These are phyloP conservation scores for Coelastrella sp. DNA, from an alignment of 139 green algal genomes.

Conservation along the genomic window DNA sequence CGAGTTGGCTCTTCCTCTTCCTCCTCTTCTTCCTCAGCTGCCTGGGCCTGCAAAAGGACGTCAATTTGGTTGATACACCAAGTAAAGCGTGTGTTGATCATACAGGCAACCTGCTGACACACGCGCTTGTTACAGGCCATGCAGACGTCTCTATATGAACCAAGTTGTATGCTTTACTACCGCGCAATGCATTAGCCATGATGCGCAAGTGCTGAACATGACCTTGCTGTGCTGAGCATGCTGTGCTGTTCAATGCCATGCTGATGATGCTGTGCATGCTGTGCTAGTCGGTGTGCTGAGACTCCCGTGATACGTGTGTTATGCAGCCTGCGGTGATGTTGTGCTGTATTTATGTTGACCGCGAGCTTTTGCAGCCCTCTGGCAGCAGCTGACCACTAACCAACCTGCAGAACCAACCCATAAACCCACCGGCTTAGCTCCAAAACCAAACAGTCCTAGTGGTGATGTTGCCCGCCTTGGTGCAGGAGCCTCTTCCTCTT, in stretches of 20 bases:
- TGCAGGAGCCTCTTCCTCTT: conserved; percentile 16
- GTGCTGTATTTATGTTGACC: not conserved
- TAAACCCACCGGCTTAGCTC: not conserved
- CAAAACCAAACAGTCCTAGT: not conserved
- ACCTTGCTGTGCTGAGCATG: not conserved
- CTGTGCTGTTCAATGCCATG: not conserved
- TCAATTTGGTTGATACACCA: not conserved
- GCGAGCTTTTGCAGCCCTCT: no score
- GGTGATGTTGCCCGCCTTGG: not conserved
- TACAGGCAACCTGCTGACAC: no score
- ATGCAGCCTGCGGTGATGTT: not conserved
- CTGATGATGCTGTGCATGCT: not conserved
- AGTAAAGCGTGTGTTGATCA: no score
- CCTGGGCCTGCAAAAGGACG: not conserved
- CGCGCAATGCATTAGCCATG: not conserved
- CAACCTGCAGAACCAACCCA: no score
- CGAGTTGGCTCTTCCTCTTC: conserved; percentile 16
- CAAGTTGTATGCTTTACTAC: not conserved
- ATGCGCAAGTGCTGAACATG: not conserved
- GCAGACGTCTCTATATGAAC: no score
- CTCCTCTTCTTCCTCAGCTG: not conserved
- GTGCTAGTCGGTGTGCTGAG: not conserved
- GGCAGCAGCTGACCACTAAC: no score
- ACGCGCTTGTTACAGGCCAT: no score
- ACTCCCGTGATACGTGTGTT: no score